Evolutionary conservation across 2,329 filamentous ascomycete species (phyloP), one percentile per base, ranked within the genome.

Genomic region (Penicillium sp.): DNA sequence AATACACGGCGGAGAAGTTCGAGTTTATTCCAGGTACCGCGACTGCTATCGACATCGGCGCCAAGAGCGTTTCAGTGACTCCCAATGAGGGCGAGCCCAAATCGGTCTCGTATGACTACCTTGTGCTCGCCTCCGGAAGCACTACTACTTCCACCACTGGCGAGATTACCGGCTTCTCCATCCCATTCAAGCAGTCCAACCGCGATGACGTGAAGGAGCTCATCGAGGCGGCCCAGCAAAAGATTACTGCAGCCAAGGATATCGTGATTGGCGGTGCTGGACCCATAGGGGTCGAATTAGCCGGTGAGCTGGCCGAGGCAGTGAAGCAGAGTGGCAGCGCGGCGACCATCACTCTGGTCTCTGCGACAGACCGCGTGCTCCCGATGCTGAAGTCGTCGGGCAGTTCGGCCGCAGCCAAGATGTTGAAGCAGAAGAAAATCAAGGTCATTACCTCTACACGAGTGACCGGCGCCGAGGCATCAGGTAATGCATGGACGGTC

Each of bases 121-220:
- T 84, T 2, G 70, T 84, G 44, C 77, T 84, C 51, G 80, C 81
- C 8, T 81, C 80, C 0, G 81, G 81, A 7, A 76, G 77, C 35
- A 73, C 63, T 11, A 79, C 80, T 1, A 65, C 71, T 9, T 70
- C 75, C 24, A 69, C 75, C 0, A 66, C 74, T 3, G 62, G 61
- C 39, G 47, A 55, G 22, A 41, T 51, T 70, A 58, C 48, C 69
- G 63, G 65, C 4, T 55, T 56, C 8, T 53, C 55, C 9, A 53
- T 73, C 5, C 72, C 71, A 14, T 74, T 79, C 46, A 78, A 77
- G 22, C 64, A 73, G 11, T 72, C 76, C 38, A 72, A 69, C 30
- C 76, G 46, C 16, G 67, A 73, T 42, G 60, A 69, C 44, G 57
- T 77, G 10, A 55, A 63, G 42, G 42, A 63, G n/a, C 52, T 64